phyloP scores from a whole-genome alignment of 805 yeast genomes.

The Wickerhamiella slavikovae region DNA sequence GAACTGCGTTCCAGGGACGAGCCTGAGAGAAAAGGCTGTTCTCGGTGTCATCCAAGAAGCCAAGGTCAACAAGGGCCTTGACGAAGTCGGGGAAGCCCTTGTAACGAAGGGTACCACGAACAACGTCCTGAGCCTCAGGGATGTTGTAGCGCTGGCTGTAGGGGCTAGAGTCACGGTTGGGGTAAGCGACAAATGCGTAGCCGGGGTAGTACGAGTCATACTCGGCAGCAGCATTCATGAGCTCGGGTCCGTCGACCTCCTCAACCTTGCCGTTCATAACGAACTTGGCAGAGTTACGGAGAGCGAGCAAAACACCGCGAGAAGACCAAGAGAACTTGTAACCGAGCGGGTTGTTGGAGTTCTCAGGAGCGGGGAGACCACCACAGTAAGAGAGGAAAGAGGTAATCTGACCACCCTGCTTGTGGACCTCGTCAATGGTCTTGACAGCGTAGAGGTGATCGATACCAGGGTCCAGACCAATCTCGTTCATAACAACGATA shows the following conservation, averaged over 20 bases:
- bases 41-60: constrained; percentile 67
- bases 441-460: constrained; percentile 97
- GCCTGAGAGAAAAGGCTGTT: constrained; percentile 31
- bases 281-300: constrained; percentile 82
- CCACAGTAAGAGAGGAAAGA: constrained; percentile 96
- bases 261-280: constrained; percentile 72
- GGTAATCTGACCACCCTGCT: constrained; percentile 73
- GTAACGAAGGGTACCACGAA: constrained; percentile 93
- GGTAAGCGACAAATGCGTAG: constrained; percentile 83
- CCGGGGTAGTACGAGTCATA: constrained; percentile 83
- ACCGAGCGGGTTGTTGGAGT: constrained; percentile 94
- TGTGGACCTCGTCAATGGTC: constrained; percentile 93
- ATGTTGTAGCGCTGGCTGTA: constrained; percentile 81
- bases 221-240: constrained; percentile 89
- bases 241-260: constrained; percentile 64
- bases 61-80: constrained; percentile 84
- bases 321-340: constrained; percentile 99
- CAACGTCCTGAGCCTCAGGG: constrained; percentile 92
- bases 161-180: constrained; percentile 93
- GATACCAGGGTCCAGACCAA: constrained; percentile 96
- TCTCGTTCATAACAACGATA: constrained; percentile 93
- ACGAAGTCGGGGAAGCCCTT: constrained; percentile 98
- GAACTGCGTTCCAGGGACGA: constrained; percentile 75
- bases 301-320: constrained; percentile 88
- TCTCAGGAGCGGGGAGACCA: constrained; percentile 96